Base-by-base conservation (phyloP, 2,329 filamentous ascomycete genomes). In the Whalleya microplaca region DNA sequence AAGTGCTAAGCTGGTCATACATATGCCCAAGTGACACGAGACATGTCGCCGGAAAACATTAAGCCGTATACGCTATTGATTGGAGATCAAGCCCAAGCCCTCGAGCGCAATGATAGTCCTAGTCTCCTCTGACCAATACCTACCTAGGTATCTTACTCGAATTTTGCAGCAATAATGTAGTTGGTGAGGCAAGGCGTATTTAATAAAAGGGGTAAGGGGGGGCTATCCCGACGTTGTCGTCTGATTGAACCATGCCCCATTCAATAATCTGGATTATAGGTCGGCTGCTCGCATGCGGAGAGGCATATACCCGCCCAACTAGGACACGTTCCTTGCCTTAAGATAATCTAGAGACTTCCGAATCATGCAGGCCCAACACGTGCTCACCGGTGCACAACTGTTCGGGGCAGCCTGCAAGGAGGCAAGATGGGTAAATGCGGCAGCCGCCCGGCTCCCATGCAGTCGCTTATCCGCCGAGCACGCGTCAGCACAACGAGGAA, bases 321-420 rank as follows among this genome's bases (percentile, higher is more conserved):
- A 41, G 57, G 55, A 60, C 47, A 59, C 47, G 44, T 21, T 47
- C 49, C 44, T 45, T 40, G 37, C 32, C 21, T 32, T 16, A 44
- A 41, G 23, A 40, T 32, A 20, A 41, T 50, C 18, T 57, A 55
- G 51, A 48, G 47, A 43, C 54, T 58, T 52, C 60, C 60, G 60
- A 56, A 56, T 54, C 45, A 56, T 47, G 57, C 60, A 54, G 43
- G 21, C 41, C 45, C 54, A 45, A 51, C 56, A 62, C 49, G 56
- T 57, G 59, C 43, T 45, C 20, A 20, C 5, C 20, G n/a, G n/a
- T 45, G 40, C 51, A 59, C 53, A n/a, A 27, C 40, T 7, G 42
- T 27, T 48, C 27, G 32, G 21, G 45, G 41, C 29, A 29, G 21
- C 37, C 29, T 37, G 32, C 40, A 53, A 23, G 29, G 41, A 43